Evolutionary conservation across 805 yeast species (phyloP).

Genomic region (Metschnikowia colocasiae): DNA sequence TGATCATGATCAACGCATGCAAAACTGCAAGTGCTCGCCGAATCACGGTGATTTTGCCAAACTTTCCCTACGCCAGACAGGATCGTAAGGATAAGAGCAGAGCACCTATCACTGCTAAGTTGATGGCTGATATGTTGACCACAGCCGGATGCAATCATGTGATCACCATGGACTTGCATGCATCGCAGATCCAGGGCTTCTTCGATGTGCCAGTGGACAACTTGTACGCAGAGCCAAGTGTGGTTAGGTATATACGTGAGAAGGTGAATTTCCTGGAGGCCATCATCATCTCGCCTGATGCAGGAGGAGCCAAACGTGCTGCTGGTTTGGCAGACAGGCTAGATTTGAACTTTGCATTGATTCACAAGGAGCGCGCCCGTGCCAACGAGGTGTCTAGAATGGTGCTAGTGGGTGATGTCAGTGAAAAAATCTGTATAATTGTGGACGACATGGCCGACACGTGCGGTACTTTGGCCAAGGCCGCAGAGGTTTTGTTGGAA

Average conservation of each 20-base stretch:
- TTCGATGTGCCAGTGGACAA: slow-evolving; percentile 82
- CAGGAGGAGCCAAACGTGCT: slow-evolving; percentile 90
- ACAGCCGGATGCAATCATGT: slow-evolving; percentile 87
- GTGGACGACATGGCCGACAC: slow-evolving; percentile 92
- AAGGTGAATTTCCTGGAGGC: slow-evolving; percentile 54
- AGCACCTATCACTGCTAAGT: slow-evolving; percentile 82
- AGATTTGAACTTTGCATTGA: slow-evolving; percentile 77
- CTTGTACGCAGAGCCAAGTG: slow-evolving; percentile 79
- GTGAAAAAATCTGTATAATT: slow-evolving; percentile 68
- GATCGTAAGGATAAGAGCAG: slow-evolving; percentile 81
- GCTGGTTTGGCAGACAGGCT: slow-evolving; percentile 77
- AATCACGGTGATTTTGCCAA: slow-evolving; percentile 79
- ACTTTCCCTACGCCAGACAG: slow-evolving; percentile 85
- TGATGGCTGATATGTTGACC: slow-evolving; percentile 76
- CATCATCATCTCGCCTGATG: slow-evolving; percentile 83
- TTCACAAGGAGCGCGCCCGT: slow-evolving; percentile 78
- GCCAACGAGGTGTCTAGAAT: slow-evolving; percentile 81
- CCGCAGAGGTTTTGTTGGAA: slow-evolving; percentile 68
- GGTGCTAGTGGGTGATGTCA: slow-evolving; percentile 84
- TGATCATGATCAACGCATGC: slow-evolving; percentile 80
- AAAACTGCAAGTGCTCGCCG: slow-evolving; percentile 79
- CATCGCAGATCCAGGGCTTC: slow-evolving; percentile 87
- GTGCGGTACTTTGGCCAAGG: slow-evolving; percentile 81
- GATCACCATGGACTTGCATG: slow-evolving; percentile 83
- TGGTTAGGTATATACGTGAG: slow-evolving; percentile 68